Evolutionary conservation across 345 rosid species (phyloP), one percentile per base, ranked within the genome.

Genomic region (Hirschfeldia incana): DNA sequence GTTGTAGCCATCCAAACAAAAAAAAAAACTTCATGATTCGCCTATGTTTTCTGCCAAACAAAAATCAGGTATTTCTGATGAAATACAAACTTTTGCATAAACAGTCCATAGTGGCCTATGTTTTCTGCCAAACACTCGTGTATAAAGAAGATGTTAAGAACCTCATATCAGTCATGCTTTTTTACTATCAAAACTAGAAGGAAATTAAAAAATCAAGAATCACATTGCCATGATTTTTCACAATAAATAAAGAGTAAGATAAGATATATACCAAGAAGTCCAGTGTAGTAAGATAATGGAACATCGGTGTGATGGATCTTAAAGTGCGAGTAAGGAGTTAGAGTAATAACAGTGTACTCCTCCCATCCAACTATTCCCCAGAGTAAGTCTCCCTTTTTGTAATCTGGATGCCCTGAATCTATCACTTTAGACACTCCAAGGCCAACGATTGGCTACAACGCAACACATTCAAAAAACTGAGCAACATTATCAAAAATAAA

Each of bases 291-390:
- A 30, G 91, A 85, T 49, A 88, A 87, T 9, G 92, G 93, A 39
- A 89, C 82, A 82, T 88, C 92, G 6, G 83, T 82, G 72, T 83
- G 84, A 2, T 81, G 74, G 70, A 91, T 88, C 78, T 87, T 87
- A 63, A 82, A 84, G 16, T 8, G 55, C 15, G 78, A 60, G 71
- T 70, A 4, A 53, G 26, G 61, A 0, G 80, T 33, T 33, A 80
- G 37, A 62, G 73, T 78, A 9, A 87, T 74, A 60, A 84, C 65
- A 78, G 80, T 81, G 17, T 91, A 86, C 81, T 91, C 89, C 81
- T 89, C 92, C 97, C 91, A 91, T 1, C 85, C 81, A 39, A 89
- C 87, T 13, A 42, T 7, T 36, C 91, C 93, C 90, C 87, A 86
- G 21, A 86, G 84, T 26, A 87, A 65, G 67, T 91, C 89, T 0